Conservation (phyloP, 139 green algal species). For the Coccomyxa sp. region DNA sequence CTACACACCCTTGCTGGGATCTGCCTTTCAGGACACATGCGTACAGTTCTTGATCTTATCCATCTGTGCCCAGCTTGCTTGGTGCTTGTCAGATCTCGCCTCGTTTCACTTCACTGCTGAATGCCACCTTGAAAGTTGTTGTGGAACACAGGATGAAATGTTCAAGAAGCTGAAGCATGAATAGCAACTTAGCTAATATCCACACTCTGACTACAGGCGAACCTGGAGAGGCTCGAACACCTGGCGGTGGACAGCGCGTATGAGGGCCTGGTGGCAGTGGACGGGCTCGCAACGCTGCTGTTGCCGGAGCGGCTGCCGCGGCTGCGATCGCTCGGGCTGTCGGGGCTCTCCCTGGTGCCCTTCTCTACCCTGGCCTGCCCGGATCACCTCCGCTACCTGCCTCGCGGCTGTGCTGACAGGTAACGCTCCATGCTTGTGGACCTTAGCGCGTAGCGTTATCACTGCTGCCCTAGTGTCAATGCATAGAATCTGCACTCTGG, state of each 20-base stretch:
- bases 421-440: background rate
- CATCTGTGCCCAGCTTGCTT: background rate
- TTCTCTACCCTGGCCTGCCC: background rate
- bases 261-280: background rate
- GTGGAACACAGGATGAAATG: background rate
- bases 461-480: background rate
- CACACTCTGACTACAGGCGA: background rate
- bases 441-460: background rate
- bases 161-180: background rate
- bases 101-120: background rate
- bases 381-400: background rate
- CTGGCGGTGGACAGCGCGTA: background rate
- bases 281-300: background rate
- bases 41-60: too few species aligned
- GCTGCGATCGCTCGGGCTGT: background rate
- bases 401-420: background rate
- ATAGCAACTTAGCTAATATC: background rate
- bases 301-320: background rate
- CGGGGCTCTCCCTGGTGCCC: background rate
- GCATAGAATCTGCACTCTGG: background rate
- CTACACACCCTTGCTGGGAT: background rate
- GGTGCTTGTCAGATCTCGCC: background rate
- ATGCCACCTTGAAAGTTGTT: background rate
- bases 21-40: background rate
- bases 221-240: background rate